These are phyloP conservation scores for Escovopsis sp. DNA, from an alignment of 2,329 filamentous ascomycete genomes.

Conservation along the genomic window DNA sequence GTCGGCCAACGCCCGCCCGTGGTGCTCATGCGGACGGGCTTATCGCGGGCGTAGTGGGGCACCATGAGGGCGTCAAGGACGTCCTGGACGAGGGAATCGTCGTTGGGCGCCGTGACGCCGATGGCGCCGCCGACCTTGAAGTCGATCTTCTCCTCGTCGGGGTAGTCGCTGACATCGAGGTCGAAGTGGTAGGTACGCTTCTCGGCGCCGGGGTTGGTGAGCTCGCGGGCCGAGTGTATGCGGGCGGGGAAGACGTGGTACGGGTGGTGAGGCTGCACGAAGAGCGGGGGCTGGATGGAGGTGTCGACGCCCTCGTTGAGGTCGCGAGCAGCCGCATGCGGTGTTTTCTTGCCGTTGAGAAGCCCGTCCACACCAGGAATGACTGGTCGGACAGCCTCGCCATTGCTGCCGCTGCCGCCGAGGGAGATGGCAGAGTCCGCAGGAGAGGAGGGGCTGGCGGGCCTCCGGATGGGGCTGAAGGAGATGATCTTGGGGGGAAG, in stretches of 20 bases:
- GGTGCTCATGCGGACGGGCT: slow-evolving; percentile 66
- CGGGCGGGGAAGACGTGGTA: slow-evolving; percentile 86
- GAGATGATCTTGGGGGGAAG: slow-evolving; percentile 63
- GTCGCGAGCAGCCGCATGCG: slow-evolving; percentile 17
- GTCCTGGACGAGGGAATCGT: slow-evolving; percentile 60
- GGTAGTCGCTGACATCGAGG: slow-evolving; percentile 89
- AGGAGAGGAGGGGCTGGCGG: slow-evolving; percentile 22
- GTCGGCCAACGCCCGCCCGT: slow-evolving; percentile 82
- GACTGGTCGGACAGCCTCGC: slow-evolving; percentile 7
- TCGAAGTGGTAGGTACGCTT: slow-evolving; percentile 98
- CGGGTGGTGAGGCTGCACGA: slow-evolving; percentile 87
- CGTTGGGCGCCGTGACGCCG: slow-evolving; percentile 82
- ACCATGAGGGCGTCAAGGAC: slow-evolving; percentile 70
- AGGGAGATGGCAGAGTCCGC: slow-evolving; percentile 34
- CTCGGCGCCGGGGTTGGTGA: slow-evolving; percentile 78
- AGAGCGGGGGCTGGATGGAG: slow-evolving; percentile 60
- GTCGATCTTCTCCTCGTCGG: slow-evolving; percentile 67
- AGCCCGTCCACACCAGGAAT: background rate
- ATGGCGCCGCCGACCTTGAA: slow-evolving; percentile 96
- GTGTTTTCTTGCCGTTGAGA: slow-evolving; percentile 1
- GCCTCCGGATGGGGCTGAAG: slow-evolving; percentile 41
- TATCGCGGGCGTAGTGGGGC: slow-evolving; percentile 70
- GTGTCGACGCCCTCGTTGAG: slow-evolving; percentile 29
- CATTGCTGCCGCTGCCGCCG: slow-evolving; percentile 18
- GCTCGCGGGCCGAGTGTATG: slow-evolving; percentile 67